Percentiles rank a stretch among this genome's conserved stretches.
Evolutionary conservation across 2,329 filamentous ascomycete species (phyloP).

Genomic region (Sordariomycetes sp.): DNA sequence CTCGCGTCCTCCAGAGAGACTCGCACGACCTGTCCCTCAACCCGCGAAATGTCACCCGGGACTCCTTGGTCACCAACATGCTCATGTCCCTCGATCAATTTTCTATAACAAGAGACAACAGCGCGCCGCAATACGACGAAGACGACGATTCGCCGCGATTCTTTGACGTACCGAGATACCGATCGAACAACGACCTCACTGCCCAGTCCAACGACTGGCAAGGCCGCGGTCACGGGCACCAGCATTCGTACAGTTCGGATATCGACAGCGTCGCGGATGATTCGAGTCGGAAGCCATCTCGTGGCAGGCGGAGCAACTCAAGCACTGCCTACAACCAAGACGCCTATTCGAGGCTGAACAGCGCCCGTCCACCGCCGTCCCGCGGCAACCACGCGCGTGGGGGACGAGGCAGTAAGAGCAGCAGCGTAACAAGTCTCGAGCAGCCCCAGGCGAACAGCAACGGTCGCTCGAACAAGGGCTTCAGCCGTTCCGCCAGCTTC

Average conservation of each 20-base stretch:
- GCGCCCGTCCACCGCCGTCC: constrained; percentile 39
- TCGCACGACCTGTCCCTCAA: constrained; percentile 82
- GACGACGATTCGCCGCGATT: constrained; percentile 9
- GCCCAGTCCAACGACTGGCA: constrained; percentile 24
- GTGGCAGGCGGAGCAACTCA: constrained; percentile 69
- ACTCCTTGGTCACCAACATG: constrained; percentile 94
- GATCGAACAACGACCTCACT: constrained; percentile 7
- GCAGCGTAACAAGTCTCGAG: constrained; percentile 58
- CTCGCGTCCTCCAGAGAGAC: constrained; percentile 35
- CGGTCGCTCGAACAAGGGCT: constrained; percentile 22
- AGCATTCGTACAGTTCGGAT: constrained; percentile 54
- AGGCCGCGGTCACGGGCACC: constrained; percentile 18
- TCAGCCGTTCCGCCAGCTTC: constrained; percentile 61
- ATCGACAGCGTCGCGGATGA: constrained; percentile 45
- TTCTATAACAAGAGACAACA: constrained; percentile 24
- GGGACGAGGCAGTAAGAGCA: constrained; percentile 60
- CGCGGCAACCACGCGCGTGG: constrained; percentile 38
- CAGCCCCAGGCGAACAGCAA: constrained; percentile 25
- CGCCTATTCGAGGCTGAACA: constrained; percentile 52
- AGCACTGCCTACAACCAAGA: constrained; percentile 62
- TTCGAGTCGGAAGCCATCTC: constrained; percentile 43
- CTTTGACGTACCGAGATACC: constrained; percentile 9
- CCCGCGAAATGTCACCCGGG: constrained; percentile 66
- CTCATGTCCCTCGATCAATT: constrained; percentile 85
- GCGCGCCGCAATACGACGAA: constrained; percentile 12